Evolutionary conservation across 148 eudicot genomes (phyloP).

Genomic region (Rhododendron ovatum): DNA sequence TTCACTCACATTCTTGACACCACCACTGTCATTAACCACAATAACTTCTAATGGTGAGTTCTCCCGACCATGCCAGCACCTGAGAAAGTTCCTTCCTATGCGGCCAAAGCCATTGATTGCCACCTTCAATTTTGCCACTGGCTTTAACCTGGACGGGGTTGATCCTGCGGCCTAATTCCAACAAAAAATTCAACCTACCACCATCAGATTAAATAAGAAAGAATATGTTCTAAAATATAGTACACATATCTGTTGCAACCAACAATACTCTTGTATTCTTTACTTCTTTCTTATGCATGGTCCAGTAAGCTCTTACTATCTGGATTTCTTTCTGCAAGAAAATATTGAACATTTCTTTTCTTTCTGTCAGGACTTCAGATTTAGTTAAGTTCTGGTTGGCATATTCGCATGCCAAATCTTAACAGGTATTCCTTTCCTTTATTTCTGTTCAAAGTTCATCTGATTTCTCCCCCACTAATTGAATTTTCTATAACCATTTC

Average conservation of each 20-base stretch:
- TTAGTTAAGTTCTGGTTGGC: background rate
- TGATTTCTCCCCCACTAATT: background rate
- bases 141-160: slow-evolving; percentile 58
- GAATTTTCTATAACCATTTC: background rate
- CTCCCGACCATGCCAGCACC: slow-evolving; percentile 98
- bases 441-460: background rate
- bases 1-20: slow-evolving; percentile 80
- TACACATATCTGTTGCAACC: background rate
- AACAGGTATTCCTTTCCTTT: background rate
- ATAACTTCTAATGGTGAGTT: slow-evolving; percentile 88
- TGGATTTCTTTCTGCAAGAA: background rate
- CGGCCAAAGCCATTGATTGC: slow-evolving; percentile 98
- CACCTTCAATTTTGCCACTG: slow-evolving; percentile 86
- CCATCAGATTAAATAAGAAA: background rate
- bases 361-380: background rate
- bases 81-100: slow-evolving; percentile 94
- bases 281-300: background rate
- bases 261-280: background rate
- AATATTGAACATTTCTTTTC: background rate
- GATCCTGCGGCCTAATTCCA: slow-evolving; percentile 47
- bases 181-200: slow-evolving; percentile 2
- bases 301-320: too few species aligned
- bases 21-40: slow-evolving; percentile 95
- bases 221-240: background rate
- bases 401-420: background rate